Conservation (phyloP, 345 rosid genomes). For the Pistacia vera region DNA sequence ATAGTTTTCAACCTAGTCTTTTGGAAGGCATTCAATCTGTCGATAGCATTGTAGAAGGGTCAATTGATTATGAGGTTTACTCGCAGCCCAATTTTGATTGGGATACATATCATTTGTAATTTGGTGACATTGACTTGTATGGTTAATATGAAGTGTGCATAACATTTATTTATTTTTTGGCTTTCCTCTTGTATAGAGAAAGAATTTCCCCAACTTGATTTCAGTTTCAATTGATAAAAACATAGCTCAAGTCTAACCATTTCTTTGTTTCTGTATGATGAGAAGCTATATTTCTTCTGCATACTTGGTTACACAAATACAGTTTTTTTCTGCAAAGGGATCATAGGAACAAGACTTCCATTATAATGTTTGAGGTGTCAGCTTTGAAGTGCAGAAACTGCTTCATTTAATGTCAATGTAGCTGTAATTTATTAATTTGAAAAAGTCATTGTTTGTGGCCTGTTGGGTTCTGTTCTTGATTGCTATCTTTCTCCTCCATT, state of each 20-base stretch:
- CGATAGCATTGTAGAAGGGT: slow-evolving; percentile 77
- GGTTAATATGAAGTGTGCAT: background rate
- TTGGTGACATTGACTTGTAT: slow-evolving; percentile 13
- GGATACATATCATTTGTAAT: slow-evolving; percentile 63
- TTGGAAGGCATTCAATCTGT: slow-evolving; percentile 74
- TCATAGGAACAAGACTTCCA: background rate
- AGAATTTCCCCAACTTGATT: background rate
- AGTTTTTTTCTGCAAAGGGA: background rate
- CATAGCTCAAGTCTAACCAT: background rate
- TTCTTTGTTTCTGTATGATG: background rate
- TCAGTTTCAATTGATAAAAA: background rate
- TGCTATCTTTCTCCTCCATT: background rate
- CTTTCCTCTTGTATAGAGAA: background rate
- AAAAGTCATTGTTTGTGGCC: background rate
- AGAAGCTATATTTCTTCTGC: background rate
- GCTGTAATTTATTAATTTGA: background rate
- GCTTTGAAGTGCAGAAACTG: too few relatives aligned
- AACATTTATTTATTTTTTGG: background rate
- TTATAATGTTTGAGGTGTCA: background rate
- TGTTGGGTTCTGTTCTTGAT: background rate
- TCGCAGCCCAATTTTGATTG: slow-evolving; percentile 92
- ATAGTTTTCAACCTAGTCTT: slow-evolving; percentile 64
- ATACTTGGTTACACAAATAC: slow-evolving; percentile 11
- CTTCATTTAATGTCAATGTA: too few relatives aligned
- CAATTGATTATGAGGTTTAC: slow-evolving; percentile 86